phyloP scores from a whole-genome alignment of 2,329 filamentous ascomycete genomes.

The Aspergillus versicolor region DNA sequence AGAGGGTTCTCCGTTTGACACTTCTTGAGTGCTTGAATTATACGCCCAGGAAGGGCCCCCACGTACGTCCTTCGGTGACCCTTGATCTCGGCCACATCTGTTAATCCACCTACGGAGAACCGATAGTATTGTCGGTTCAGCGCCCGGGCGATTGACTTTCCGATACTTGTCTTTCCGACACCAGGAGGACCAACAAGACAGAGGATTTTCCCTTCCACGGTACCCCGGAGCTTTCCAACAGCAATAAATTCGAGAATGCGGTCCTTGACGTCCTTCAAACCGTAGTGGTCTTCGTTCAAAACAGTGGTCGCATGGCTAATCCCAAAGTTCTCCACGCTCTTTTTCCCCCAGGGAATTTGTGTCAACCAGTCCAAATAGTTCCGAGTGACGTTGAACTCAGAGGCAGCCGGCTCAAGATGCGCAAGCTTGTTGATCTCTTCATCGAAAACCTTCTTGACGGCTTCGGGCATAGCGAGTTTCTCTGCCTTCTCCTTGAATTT shows the following conservation, averaged over 20 bases:
- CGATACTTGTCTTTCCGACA: constrained; percentile 98
- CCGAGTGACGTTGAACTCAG: constrained; percentile 96
- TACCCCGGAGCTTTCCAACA: constrained; percentile 92
- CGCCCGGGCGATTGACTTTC: constrained; percentile 93
- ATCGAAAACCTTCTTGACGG: constrained; percentile 95
- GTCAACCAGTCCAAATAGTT: constrained; percentile 99
- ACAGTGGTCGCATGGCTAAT: constrained; percentile 89
- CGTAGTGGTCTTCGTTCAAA: constrained; percentile 94
- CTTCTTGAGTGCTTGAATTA: constrained; percentile 98
- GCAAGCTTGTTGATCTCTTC: constrained; percentile 97
- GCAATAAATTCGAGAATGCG: constrained; percentile 98
- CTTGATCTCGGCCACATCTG: constrained; percentile 98
- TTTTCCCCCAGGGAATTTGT: constrained; percentile 94
- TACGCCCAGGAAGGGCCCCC: constrained; percentile 88
- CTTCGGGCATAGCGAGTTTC: constrained; percentile 94
- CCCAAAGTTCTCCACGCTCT: constrained; percentile 93
- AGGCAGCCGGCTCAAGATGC: constrained; percentile 90
- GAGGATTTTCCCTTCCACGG: constrained; percentile 96
- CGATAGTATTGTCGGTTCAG: constrained; percentile 96
- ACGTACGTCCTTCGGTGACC: constrained; percentile 96
- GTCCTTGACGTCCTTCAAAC: constrained; percentile 96
- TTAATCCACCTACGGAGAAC: constrained; percentile 95
- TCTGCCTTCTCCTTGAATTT: constrained; percentile 94
- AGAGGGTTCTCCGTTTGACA: constrained; percentile 98
- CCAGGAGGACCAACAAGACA: constrained; percentile 97